Conservation (phyloP, 2,329 filamentous ascomycete species). For the Trichoderma brevicompactum region DNA sequence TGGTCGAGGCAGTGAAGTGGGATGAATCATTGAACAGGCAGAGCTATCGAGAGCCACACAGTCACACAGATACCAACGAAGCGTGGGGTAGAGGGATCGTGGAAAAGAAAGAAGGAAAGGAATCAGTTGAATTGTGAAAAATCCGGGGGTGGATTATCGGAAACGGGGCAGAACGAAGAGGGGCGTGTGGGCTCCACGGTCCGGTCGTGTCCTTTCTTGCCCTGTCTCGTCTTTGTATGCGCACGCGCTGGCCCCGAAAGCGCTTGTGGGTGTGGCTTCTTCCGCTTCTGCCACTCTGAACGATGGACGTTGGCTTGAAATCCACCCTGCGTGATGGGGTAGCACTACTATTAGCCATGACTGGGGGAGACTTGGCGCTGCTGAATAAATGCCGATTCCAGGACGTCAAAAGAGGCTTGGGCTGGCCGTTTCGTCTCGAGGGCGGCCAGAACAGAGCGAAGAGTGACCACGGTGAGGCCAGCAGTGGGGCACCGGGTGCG, state of each 20-base stretch:
- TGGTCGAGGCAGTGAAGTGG: not conserved
- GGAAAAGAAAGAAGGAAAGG: constrained; percentile 25
- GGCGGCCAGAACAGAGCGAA: not conserved
- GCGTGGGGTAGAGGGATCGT: constrained; percentile 27
- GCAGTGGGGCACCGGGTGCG: constrained; percentile 20
- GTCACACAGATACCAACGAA: not conserved
- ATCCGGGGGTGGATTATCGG: constrained; percentile 30
- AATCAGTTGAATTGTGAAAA: constrained; percentile 28
- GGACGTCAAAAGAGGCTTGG: not conserved
- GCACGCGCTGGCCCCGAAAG: not conserved
- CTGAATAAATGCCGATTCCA: constrained; percentile 5
- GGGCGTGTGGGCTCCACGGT: constrained; percentile 27
- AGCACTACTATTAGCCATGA: no score
- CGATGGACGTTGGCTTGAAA: no score
- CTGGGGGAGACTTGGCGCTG: not conserved
- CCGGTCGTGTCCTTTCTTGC: constrained; percentile 16
- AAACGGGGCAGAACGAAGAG: constrained; percentile 24
- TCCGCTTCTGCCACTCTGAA: no score
- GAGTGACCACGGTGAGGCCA: constrained; percentile 9
- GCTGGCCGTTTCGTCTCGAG: constrained; percentile 3
- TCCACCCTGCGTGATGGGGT: not conserved
- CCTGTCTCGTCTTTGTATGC: constrained; percentile 14
- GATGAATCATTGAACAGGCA: constrained; percentile 18
- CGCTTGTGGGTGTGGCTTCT: no score
- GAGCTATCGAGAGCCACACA: constrained; percentile 22